phyloP scores from a whole-genome alignment of 2,329 filamentous ascomycete species.

The Berkeleyomyces rouxiae region DNA sequence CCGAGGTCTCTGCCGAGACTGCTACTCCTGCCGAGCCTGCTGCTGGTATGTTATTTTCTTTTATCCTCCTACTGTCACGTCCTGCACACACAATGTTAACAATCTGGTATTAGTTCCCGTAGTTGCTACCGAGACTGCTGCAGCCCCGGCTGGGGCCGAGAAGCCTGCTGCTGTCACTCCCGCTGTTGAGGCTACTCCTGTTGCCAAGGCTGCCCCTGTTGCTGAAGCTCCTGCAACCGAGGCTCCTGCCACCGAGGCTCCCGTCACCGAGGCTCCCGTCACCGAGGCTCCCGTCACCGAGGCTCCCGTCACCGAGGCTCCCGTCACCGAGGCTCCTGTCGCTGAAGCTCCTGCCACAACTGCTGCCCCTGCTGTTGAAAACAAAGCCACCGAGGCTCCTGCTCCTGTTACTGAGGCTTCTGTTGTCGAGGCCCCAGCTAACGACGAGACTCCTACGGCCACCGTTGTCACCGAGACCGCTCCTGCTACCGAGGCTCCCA shows the following conservation, averaged over 20 bases:
- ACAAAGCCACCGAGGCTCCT: constrained; percentile 9
- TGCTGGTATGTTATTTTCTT: constrained; percentile 13
- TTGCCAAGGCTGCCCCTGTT: neutral
- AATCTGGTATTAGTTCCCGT: neutral
- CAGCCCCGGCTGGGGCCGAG: neutral
- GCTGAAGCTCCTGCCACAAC: neutral
- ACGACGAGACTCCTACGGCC: neutral
- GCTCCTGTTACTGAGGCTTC: constrained; percentile 1
- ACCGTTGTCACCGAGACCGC: constrained; percentile 12
- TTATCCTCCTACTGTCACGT: neutral
- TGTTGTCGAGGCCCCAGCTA: constrained; percentile 6
- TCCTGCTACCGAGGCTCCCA: constrained; percentile 17
- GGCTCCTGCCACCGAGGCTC: constrained; percentile 17
- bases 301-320: constrained; percentile 12
- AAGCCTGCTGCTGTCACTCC: neutral
- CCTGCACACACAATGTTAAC: neutral
- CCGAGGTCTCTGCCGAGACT: constrained; percentile 5
- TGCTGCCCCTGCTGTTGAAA: neutral
- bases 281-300: constrained; percentile 14
- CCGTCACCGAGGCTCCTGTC: neutral
- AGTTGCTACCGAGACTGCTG: neutral
- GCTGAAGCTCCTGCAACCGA: constrained; percentile 8
- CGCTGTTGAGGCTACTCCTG: neutral
- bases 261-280: constrained; percentile 17
- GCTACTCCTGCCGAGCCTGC: constrained; percentile 3